Evolutionary conservation across 2,329 filamentous ascomycete genomes (phyloP).

Genomic region (Penicillium sp.): DNA sequence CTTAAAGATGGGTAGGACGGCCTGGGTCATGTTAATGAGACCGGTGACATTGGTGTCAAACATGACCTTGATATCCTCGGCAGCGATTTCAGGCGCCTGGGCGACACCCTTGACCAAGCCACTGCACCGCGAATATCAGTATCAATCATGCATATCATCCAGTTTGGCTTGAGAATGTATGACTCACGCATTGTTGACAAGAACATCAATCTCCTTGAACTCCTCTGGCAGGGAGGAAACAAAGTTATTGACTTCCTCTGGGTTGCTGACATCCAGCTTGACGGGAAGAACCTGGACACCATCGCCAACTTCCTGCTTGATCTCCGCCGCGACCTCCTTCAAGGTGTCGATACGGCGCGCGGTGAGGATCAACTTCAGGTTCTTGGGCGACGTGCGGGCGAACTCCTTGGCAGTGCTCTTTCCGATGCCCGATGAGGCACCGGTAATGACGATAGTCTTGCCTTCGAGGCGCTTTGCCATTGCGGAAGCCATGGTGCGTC

Average conservation of each 20-base stretch:
- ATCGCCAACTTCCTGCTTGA: constrained; percentile 69
- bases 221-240: constrained; percentile 72
- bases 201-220: constrained; percentile 78
- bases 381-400: constrained; percentile 74
- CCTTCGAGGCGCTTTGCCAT: constrained; percentile 80
- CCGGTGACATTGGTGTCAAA: constrained; percentile 91
- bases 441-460: constrained; percentile 90
- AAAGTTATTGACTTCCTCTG: constrained; percentile 70
- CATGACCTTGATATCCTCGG: constrained; percentile 82
- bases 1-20: constrained; percentile 78
- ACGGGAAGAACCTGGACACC: constrained; percentile 80
- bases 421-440: constrained; percentile 90
- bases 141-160: neutral
- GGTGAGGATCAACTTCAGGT: constrained; percentile 80
- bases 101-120: constrained; percentile 88
- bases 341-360: constrained; percentile 80
- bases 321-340: constrained; percentile 71
- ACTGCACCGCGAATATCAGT: constrained; percentile 43
- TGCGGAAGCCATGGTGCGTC: constrained; percentile 62
- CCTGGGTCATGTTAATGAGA: constrained; percentile 95
- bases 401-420: constrained; percentile 76
- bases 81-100: constrained; percentile 75
- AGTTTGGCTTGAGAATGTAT: constrained; percentile 63
- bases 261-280: constrained; percentile 81
- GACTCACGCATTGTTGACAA: constrained; percentile 96